Evolutionary conservation across 805 yeast genomes (phyloP).

Genomic region (Candida dajiaensis): DNA sequence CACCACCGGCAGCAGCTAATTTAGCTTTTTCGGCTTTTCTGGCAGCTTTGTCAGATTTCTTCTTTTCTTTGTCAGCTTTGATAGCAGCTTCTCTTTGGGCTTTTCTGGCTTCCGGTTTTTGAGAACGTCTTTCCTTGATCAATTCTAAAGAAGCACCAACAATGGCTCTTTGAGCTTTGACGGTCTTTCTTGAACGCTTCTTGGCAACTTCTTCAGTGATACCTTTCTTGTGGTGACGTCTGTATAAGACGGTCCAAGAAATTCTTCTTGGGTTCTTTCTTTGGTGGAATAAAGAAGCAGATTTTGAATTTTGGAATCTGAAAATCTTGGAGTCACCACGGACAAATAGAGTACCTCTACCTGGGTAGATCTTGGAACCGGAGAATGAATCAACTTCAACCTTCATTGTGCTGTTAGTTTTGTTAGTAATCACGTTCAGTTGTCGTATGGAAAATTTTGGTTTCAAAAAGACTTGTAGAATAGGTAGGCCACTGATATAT

Average conservation of each 20-base stretch:
- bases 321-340: constrained; percentile 99
- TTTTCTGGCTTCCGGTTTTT: constrained; percentile 96
- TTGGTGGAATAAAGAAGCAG: constrained; percentile 97
- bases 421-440: constrained; percentile 15
- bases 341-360: constrained; percentile 98
- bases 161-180: constrained; percentile 98
- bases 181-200: constrained; percentile 96
- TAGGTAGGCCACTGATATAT: background rate
- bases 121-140: constrained; percentile 95
- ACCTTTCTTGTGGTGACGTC: constrained; percentile 99
- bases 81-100: constrained; percentile 93
- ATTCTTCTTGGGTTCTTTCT: constrained; percentile 99
- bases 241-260: constrained; percentile 98
- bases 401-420: constrained; percentile 62
- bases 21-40: constrained; percentile 93
- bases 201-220: constrained; percentile 96
- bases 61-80: constrained; percentile 77
- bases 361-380: constrained; percentile 99
- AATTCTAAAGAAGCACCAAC: constrained; percentile 99
- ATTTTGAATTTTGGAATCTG: constrained; percentile 98
- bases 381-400: constrained; percentile 99
- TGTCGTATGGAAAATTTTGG: background rate
- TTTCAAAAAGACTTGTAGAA: background rate
- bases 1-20: constrained; percentile 68
- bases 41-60: constrained; percentile 88